Conservation (phyloP, 306 rosid genomes). For the Cucurbita moschata region DNA sequence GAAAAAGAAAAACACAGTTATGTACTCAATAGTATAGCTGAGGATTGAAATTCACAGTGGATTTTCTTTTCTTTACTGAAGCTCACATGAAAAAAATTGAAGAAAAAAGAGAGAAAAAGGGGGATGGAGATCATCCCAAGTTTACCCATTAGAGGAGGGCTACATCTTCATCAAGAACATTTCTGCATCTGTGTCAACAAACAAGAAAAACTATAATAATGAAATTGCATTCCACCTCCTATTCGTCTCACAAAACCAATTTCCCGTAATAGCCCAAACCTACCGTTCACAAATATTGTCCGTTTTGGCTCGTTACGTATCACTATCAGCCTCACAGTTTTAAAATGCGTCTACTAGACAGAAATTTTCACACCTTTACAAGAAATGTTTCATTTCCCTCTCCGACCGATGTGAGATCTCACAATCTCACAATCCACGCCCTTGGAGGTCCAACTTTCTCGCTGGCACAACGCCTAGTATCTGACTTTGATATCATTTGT, state of each 20-base stretch:
- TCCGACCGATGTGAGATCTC: too few species aligned
- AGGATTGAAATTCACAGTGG: conserved; percentile 5
- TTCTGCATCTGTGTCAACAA: background rate
- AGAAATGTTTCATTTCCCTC: too few species aligned
- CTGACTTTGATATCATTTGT: too few species aligned
- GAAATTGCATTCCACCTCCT: background rate
- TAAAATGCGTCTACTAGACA: too few species aligned
- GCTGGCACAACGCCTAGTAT: too few species aligned
- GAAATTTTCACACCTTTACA: too few species aligned
- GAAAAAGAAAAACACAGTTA: background rate
- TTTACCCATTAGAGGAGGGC: background rate
- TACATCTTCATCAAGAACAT: background rate
- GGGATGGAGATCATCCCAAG: background rate
- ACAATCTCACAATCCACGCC: too few species aligned
- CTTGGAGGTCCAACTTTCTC: too few species aligned
- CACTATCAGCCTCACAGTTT: too few species aligned
- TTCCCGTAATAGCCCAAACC: background rate
- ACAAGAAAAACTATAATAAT: background rate
- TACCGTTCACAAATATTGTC: too few species aligned
- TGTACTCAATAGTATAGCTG: background rate
- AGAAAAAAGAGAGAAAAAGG: background rate
- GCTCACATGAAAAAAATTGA: background rate
- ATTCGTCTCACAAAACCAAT: background rate
- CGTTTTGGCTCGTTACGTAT: too few species aligned
- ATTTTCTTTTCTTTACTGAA: conserved; percentile 1